Conservation (phyloP, 768 basidiomycete species). For the Thelephora ganbajun region DNA sequence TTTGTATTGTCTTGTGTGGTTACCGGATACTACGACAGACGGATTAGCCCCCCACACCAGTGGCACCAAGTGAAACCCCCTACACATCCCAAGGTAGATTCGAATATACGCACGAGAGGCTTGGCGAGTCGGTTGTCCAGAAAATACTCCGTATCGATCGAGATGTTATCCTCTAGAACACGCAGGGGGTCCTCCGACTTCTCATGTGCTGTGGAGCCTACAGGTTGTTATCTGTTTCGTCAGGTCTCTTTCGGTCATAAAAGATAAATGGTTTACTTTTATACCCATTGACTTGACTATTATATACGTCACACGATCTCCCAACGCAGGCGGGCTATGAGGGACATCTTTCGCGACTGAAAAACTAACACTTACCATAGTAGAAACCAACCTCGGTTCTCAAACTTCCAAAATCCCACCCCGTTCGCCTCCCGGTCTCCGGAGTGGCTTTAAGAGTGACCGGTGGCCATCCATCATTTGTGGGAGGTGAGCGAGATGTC, state of each 20-base stretch:
- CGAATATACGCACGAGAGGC: conserved; percentile 94
- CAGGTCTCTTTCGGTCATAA: not conserved
- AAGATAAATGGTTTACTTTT: conserved; percentile 56
- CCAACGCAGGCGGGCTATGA: conserved; percentile 91
- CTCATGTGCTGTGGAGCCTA: conserved; percentile 95
- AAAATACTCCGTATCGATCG: conserved; percentile 96
- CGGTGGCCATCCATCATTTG: too few species aligned
- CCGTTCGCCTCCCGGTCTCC: too few species aligned
- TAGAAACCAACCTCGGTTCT: too few species aligned
- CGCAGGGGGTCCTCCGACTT: conserved; percentile 98
- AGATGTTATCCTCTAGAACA: conserved; percentile 94
- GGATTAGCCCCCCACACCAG: conserved; percentile 2
- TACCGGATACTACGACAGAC: conserved; percentile 63
- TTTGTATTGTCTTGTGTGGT: conserved; percentile 94
- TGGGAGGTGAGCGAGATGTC: too few species aligned
- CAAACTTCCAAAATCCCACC: too few species aligned
- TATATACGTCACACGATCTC: conserved; percentile 98
- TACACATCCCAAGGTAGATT: conserved; percentile 89
- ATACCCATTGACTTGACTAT: conserved; percentile 92
- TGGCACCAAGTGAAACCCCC: conserved; percentile 16
- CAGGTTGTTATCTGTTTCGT: not conserved
- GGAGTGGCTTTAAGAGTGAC: too few species aligned
- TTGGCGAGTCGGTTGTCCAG: conserved; percentile 96
- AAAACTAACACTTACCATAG: too few species aligned
- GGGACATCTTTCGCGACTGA: too few species aligned